Evolutionary conservation across 768 basidiomycete genomes (phyloP).

Genomic region (Sarcomyxa edulis): DNA sequence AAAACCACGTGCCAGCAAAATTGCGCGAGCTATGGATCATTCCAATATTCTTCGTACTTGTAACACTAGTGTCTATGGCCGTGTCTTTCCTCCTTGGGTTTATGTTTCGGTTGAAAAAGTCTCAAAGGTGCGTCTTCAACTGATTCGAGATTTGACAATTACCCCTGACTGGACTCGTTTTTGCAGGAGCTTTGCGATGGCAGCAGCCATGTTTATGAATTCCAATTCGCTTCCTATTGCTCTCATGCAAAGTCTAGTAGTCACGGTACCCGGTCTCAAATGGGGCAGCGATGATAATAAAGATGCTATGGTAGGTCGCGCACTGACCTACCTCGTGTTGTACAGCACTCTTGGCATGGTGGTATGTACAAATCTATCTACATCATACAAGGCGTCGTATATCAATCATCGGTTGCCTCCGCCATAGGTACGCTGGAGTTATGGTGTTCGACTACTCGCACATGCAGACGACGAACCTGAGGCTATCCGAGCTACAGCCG

Average conservation of each 20-base stretch:
- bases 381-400: no score
- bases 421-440: constrained; percentile 82
- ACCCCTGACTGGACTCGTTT: constrained; percentile 1
- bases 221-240: constrained; percentile 95
- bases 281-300: constrained; percentile 79
- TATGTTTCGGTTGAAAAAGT: constrained; percentile 60
- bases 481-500: constrained; percentile 13
- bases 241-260: constrained; percentile 84
- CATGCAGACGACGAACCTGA: constrained; percentile 49
- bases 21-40: constrained; percentile 80
- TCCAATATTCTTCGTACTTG: constrained; percentile 77
- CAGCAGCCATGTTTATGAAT: constrained; percentile 88
- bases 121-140: constrained; percentile 61
- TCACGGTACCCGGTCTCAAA: constrained; percentile 76
- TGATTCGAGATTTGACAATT: background rate
- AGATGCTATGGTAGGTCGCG: constrained; percentile 88
- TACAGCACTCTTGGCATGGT: constrained; percentile 97
- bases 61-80: constrained; percentile 66
- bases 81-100: constrained; percentile 62
- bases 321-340: constrained; percentile 83
- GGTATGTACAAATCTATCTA: constrained; percentile 37
- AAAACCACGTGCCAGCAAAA: constrained; percentile 43
- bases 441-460: constrained; percentile 79
- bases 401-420: background rate
- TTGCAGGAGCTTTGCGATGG: constrained; percentile 69